Evolutionary conservation across 176 grass and related monocot genomes (phyloP).

Genomic region (Ensete glaucum): DNA sequence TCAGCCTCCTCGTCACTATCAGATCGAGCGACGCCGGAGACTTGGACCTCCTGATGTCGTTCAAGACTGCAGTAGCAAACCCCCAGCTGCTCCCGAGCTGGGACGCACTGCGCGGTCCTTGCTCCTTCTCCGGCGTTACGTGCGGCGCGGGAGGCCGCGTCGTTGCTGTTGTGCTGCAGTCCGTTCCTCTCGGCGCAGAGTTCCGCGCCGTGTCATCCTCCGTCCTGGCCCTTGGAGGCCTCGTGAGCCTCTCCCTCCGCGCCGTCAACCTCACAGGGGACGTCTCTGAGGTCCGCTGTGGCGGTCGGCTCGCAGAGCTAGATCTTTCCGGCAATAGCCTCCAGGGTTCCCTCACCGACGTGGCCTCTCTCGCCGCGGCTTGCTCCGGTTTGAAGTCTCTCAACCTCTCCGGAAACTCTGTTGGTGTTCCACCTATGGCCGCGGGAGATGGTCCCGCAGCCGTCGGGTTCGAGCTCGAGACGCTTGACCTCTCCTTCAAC

Average conservation of each 20-base stretch:
- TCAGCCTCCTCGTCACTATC: conserved; percentile 9
- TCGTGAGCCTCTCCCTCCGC: conserved; percentile 57
- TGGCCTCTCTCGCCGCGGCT: conserved; percentile 29
- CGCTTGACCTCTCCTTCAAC: conserved; percentile 64
- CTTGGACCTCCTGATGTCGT: conserved; percentile 56
- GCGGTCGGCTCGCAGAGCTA: conserved; percentile 33
- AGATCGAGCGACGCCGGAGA: conserved; percentile 23
- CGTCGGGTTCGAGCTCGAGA: conserved; percentile 24
- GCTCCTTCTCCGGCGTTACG: conserved; percentile 53
- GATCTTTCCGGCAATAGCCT: conserved; percentile 76
- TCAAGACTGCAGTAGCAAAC: conserved; percentile 47
- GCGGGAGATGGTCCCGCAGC: not conserved
- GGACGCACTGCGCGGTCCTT: conserved; percentile 31
- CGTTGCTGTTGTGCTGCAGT: conserved; percentile 43
- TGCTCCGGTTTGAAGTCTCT: conserved; percentile 38
- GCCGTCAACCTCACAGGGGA: conserved; percentile 65
- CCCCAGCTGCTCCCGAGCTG: conserved; percentile 35
- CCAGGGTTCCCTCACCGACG: conserved; percentile 61
- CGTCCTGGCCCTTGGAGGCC: conserved; percentile 37
- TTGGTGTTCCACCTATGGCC: not conserved
- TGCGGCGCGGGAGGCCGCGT: conserved; percentile 52
- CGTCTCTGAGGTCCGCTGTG: conserved; percentile 30
- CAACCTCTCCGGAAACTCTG: conserved; percentile 38
- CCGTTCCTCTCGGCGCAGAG: conserved; percentile 50
- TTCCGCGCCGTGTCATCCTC: conserved; percentile 40